Conservation (phyloP, 192 early-diverging fungal species). For the Jimgerdemannia flammicorona region DNA sequence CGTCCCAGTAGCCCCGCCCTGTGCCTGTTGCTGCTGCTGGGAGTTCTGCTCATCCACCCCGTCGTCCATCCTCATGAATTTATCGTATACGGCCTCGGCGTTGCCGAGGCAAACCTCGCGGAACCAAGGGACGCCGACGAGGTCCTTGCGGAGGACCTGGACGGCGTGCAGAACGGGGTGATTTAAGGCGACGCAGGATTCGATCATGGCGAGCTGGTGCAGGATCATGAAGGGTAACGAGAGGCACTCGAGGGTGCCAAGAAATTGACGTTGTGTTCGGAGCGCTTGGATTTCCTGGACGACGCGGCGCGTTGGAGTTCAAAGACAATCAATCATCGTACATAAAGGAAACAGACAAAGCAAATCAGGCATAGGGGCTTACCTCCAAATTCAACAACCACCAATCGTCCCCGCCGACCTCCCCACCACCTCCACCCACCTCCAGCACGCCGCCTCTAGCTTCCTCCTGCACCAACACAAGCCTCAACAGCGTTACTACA, state of each 20-base stretch:
- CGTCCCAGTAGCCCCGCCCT: background rate
- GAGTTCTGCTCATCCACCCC: constrained; percentile 10
- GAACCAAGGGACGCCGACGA: constrained; percentile 28
- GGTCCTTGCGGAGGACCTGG: constrained; percentile 29
- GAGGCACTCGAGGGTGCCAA: background rate
- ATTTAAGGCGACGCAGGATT: constrained; percentile 30
- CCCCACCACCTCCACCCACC: background rate
- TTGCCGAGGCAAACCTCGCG: constrained; percentile 29
- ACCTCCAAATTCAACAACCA: constrained; percentile 6
- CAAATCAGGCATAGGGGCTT: background rate
- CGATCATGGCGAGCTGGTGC: constrained; percentile 13
- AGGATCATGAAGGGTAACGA: constrained; percentile 3
- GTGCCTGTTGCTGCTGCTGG: constrained; percentile 9
- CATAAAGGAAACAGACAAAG: background rate
- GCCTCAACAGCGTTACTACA: constrained; percentile 24
- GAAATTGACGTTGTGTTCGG: constrained; percentile 5
- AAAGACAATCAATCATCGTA: background rate
- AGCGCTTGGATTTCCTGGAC: constrained; percentile 20
- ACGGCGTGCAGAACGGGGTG: constrained; percentile 30
- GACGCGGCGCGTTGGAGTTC: background rate
- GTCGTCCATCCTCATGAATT: constrained; percentile 15
- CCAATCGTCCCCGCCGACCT: background rate
- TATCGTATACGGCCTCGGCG: constrained; percentile 30
- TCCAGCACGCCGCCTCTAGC: background rate
- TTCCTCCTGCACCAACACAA: constrained; percentile 31